Evolutionary conservation across 1,139 yeast genomes (phyloP).

Genomic region (Komagataea norvegica): DNA sequence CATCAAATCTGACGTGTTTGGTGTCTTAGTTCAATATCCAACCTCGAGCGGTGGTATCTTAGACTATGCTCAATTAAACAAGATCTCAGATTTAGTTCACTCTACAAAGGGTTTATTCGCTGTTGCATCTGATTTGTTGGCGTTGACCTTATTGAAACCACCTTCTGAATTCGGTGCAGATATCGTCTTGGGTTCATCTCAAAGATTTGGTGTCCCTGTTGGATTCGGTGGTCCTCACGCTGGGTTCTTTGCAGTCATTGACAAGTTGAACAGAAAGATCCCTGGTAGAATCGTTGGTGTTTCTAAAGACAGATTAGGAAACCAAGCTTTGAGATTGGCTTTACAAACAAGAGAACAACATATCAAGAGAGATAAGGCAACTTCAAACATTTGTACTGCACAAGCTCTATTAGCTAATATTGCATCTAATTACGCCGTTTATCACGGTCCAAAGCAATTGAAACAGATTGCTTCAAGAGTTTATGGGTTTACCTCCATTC

Average conservation of each 20-base stretch:
- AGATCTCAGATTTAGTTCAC: constrained; percentile 64
- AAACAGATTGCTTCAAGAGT: constrained; percentile 74
- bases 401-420: constrained; percentile 95
- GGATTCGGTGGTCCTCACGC: constrained; percentile 99
- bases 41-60: constrained; percentile 75
- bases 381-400: constrained; percentile 96
- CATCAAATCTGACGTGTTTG: constrained; percentile 51
- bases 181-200: constrained; percentile 87
- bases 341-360: constrained; percentile 98
- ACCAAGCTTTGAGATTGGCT: constrained; percentile 84
- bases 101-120: constrained; percentile 68
- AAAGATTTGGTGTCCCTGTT: constrained; percentile 95
- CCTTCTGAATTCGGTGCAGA: constrained; percentile 90
- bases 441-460: constrained; percentile 94
- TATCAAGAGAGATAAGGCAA: constrained; percentile 94
- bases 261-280: constrained; percentile 78
- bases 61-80: constrained; percentile 41
- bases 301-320: constrained; percentile 86
- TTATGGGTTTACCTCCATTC: constrained; percentile 65
- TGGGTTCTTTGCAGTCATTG: constrained; percentile 86
- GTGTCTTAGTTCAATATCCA: constrained; percentile 88
- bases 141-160: constrained; percentile 77
- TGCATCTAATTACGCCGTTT: constrained; percentile 93
- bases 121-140: constrained; percentile 86
- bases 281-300: constrained; percentile 96